Evolutionary conservation across 106 monocot species (phyloP).

Genomic region (Dioscorea dumetorum): DNA sequence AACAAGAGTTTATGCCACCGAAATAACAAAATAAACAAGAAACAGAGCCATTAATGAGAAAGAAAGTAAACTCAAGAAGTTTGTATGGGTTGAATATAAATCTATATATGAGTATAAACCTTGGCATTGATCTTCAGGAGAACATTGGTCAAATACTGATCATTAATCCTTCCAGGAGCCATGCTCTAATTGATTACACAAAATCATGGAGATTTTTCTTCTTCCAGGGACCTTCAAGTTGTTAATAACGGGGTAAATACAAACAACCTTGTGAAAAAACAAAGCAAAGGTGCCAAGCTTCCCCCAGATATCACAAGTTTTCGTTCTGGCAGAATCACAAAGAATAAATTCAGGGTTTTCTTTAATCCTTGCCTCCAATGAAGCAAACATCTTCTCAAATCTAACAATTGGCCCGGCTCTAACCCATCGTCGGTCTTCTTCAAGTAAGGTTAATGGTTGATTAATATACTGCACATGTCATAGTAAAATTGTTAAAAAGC

Average conservation of each 20-base stretch:
- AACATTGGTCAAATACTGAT: slow-evolving; percentile 73
- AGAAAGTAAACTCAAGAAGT: background rate
- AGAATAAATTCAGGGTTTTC: slow-evolving; percentile 51
- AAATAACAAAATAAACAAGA: slow-evolving; percentile 29
- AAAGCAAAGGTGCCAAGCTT: background rate
- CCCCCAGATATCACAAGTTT: slow-evolving; percentile 84
- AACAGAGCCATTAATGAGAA: background rate
- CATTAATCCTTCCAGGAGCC: slow-evolving; percentile 51
- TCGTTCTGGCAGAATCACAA: slow-evolving; percentile 64
- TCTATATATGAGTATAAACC: slow-evolving; percentile 13
- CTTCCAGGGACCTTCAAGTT: slow-evolving; percentile 71
- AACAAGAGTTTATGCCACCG: slow-evolving; percentile 61
- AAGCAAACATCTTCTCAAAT: slow-evolving; percentile 66
- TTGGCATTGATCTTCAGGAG: slow-evolving; percentile 81
- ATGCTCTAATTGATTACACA: slow-evolving; percentile 73
- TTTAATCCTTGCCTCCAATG: slow-evolving; percentile 29
- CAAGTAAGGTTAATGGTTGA: slow-evolving; percentile 48
- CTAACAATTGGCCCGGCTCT: slow-evolving; percentile 46
- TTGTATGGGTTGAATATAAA: background rate
- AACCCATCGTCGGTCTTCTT: slow-evolving; percentile 48
- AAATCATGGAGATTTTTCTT: slow-evolving; percentile 68
- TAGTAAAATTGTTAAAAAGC: background rate
- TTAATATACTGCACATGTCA: slow-evolving; percentile 35
- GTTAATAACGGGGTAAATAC: background rate
- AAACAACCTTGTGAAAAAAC: background rate